Evolutionary conservation across 2,329 filamentous ascomycete genomes (phyloP).

Genomic region (Epichloe glyceriae): DNA sequence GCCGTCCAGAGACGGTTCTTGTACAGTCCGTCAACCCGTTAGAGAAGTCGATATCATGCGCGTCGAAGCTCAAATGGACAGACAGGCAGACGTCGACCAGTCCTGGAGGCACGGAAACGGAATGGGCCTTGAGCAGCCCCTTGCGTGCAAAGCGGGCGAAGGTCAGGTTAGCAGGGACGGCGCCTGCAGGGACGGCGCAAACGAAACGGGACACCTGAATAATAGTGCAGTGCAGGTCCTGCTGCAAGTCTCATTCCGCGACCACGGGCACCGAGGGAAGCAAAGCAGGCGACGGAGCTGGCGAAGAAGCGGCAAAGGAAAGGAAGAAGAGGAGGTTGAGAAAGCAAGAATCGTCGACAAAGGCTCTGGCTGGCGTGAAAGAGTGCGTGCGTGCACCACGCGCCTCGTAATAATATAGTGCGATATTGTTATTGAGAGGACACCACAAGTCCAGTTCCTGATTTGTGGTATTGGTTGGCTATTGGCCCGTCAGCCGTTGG

Average conservation of each 20-base stretch:
- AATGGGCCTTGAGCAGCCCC: neutral
- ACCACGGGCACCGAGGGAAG: neutral
- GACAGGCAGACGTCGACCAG: neutral
- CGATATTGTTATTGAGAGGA: too few species aligned
- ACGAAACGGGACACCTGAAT: neutral
- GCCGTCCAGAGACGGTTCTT: slow-evolving; percentile 1
- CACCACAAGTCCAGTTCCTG: too few species aligned
- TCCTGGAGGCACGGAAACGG: neutral
- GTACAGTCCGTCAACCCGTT: neutral
- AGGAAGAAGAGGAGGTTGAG: neutral
- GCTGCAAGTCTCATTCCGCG: slow-evolving; percentile 1
- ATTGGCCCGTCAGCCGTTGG: neutral
- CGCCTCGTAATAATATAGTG: too few species aligned
- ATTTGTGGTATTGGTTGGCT: neutral
- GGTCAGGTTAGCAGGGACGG: neutral
- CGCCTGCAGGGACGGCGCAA: slow-evolving; percentile 2
- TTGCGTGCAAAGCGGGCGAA: slow-evolving; percentile 1
- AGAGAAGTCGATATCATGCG: neutral
- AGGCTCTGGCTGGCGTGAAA: neutral
- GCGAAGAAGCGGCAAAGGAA: neutral
- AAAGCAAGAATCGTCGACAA: neutral
- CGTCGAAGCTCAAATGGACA: neutral
- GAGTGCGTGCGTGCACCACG: neutral
- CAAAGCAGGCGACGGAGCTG: neutral
- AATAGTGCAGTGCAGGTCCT: neutral